Conservation (phyloP, 495 filamentous ascomycete genomes). For the Daldinia vernicosa region DNA sequence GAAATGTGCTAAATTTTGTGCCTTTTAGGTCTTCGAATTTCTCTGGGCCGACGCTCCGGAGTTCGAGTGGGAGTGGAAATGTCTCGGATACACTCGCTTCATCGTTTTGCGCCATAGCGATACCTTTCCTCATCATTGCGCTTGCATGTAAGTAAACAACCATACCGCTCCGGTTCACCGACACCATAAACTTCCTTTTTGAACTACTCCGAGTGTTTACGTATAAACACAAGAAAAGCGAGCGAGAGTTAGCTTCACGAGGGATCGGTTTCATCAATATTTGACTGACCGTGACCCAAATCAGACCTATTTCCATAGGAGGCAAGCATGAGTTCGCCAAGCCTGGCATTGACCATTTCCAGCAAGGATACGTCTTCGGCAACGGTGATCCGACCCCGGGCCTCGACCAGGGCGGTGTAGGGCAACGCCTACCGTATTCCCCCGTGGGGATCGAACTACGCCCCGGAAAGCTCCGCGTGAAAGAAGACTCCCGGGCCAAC, state of each 20-base stretch:
- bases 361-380: slow-evolving; percentile 47
- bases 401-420: slow-evolving; percentile 30
- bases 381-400: slow-evolving; percentile 45
- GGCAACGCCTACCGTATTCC: slow-evolving; percentile 43
- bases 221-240: slow-evolving; percentile 16
- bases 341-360: slow-evolving; percentile 47
- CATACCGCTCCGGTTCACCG: background rate
- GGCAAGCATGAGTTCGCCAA: slow-evolving; percentile 49
- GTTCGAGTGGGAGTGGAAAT: slow-evolving; percentile 51
- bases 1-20: slow-evolving; percentile 15
- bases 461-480: slow-evolving; percentile 46
- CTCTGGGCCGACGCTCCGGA: slow-evolving; percentile 47
- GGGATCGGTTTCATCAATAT: slow-evolving; percentile 28
- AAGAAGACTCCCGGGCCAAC: slow-evolving; percentile 47
- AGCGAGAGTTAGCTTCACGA: slow-evolving; percentile 13
- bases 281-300: slow-evolving; percentile 32
- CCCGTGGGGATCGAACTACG: slow-evolving; percentile 44
- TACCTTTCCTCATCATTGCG: slow-evolving; percentile 46
- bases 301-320: slow-evolving; percentile 47
- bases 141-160: slow-evolving; percentile 47
- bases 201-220: slow-evolving; percentile 16
- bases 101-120: slow-evolving; percentile 49
- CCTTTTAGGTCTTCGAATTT: slow-evolving; percentile 47
- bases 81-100: slow-evolving; percentile 47
- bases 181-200: slow-evolving; percentile 9